Conservation (phyloP, 2,329 filamentous ascomycete species). For the Fusarium chlamydosporum region DNA sequence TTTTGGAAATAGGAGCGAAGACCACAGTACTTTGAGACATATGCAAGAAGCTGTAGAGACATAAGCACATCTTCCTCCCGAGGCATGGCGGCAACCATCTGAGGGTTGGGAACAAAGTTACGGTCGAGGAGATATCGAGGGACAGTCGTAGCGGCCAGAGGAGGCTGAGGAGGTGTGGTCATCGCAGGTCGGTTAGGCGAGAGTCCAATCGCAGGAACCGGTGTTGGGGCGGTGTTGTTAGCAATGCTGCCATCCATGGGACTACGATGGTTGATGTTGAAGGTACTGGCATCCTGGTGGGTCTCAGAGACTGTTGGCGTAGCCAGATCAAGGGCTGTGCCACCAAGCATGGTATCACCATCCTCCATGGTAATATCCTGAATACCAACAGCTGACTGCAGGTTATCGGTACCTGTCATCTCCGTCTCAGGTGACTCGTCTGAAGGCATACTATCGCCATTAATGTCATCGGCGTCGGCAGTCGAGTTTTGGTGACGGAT, state of each 20-base stretch:
- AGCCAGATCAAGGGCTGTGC: conserved; percentile 79
- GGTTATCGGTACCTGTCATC: conserved; percentile 83
- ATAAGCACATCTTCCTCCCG: conserved; percentile 98
- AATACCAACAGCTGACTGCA: conserved; percentile 86
- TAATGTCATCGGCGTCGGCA: conserved; percentile 88
- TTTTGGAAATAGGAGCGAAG: conserved; percentile 94
- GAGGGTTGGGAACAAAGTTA: conserved; percentile 75
- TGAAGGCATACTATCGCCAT: conserved; percentile 85
- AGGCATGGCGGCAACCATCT: conserved; percentile 90
- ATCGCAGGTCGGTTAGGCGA: conserved; percentile 80
- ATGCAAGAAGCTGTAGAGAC: conserved; percentile 95
- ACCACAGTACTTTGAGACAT: conserved; percentile 99
- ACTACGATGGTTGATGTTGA: conserved; percentile 92
- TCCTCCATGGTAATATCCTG: conserved; percentile 86
- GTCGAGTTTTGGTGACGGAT: conserved; percentile 93
- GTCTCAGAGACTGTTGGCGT: conserved; percentile 85
- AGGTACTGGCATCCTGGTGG: conserved; percentile 85
- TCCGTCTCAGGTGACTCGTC: conserved; percentile 83
- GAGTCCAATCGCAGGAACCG: conserved; percentile 77
- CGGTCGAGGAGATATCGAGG: conserved; percentile 85
- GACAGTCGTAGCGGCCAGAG: conserved; percentile 77
- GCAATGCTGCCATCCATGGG: conserved; percentile 87
- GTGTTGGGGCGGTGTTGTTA: conserved; percentile 76
- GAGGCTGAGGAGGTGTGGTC: conserved; percentile 80
- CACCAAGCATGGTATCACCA: conserved; percentile 82